Conservation (phyloP, 768 basidiomycete species). For the Lentinula raphanica region DNA sequence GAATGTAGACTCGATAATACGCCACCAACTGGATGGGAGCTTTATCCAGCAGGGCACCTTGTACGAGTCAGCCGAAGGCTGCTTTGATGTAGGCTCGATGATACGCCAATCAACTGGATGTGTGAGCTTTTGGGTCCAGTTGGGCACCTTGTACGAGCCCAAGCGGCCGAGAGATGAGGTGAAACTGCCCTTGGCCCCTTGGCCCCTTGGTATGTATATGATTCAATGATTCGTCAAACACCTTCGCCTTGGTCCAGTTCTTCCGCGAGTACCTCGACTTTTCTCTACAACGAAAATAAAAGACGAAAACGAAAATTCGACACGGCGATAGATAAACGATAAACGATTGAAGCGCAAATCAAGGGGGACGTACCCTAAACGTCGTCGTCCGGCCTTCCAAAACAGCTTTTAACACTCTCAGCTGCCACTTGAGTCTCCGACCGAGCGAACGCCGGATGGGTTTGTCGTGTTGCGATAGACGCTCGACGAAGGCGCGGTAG, state of each 20-base stretch:
- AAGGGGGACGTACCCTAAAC: slow-evolving; percentile 65
- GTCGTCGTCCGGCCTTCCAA: slow-evolving; percentile 64
- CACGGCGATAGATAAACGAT: slow-evolving; percentile 4
- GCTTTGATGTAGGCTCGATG: slow-evolving; percentile 57
- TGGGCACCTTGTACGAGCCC: slow-evolving; percentile 82
- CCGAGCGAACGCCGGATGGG: slow-evolving; percentile 44
- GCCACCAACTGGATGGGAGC: background rate
- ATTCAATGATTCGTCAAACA: slow-evolving; percentile 27
- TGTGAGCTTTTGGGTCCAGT: slow-evolving; percentile 47
- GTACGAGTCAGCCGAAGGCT: too few species aligned
- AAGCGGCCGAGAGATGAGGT: too few species aligned
- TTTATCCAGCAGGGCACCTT: background rate
- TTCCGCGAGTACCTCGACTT: slow-evolving; percentile 55
- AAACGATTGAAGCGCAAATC: too few species aligned
- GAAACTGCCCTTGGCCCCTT: too few species aligned
- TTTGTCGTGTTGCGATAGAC: slow-evolving; percentile 36
- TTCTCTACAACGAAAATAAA: slow-evolving; percentile 34
- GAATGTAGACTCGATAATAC: background rate
- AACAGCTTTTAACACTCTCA: slow-evolving; percentile 55
- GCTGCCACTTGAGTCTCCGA: slow-evolving; percentile 65
- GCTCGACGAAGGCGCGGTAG: slow-evolving; percentile 62
- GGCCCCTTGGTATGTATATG: too few species aligned
- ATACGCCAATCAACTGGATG: slow-evolving; percentile 67
- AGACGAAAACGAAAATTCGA: slow-evolving; percentile 3
- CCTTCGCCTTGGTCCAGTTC: slow-evolving; percentile 65